These are phyloP conservation scores for Mollisia scopiformis DNA, from an alignment of 2,329 filamentous ascomycete genomes.

Conservation along the genomic window DNA sequence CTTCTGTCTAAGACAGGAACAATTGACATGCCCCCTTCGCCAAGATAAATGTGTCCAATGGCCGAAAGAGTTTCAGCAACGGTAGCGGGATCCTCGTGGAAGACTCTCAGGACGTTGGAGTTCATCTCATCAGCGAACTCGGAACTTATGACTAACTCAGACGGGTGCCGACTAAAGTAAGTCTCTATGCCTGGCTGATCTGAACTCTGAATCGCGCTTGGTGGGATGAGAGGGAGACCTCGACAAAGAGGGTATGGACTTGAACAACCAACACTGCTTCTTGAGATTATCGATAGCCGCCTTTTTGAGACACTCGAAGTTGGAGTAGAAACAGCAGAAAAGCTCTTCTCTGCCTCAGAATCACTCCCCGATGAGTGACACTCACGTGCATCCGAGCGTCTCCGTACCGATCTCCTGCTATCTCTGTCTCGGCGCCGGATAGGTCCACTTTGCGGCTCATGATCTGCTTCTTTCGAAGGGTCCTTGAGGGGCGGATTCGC, in stretches of 20 bases:
- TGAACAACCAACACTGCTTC: not conserved
- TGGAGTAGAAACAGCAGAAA: not conserved
- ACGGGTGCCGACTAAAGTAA: slow-evolving; percentile 37
- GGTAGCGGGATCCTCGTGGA: slow-evolving; percentile 34
- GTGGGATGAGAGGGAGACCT: slow-evolving; percentile 28
- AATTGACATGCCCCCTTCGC: slow-evolving; percentile 19
- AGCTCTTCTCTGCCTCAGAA: not conserved
- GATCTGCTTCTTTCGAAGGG: not conserved
- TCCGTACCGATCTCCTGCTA: not conserved
- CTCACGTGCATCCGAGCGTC: not conserved
- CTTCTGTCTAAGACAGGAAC: slow-evolving; percentile 33
- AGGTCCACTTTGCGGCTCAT: not conserved
- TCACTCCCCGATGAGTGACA: not conserved
- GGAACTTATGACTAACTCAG: slow-evolving; percentile 34
- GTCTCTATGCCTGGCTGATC: slow-evolving; percentile 35
- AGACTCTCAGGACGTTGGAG: slow-evolving; percentile 33
- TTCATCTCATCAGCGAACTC: slow-evolving; percentile 40
- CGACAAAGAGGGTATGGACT: slow-evolving; percentile 4
- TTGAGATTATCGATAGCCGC: not conserved
- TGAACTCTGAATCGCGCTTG: slow-evolving; percentile 29
- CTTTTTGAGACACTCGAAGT: not conserved
- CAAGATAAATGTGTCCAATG: slow-evolving; percentile 36
- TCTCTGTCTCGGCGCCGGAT: not conserved
- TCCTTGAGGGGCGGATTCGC: not conserved
- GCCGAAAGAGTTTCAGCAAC: slow-evolving; percentile 36